Base-by-base conservation (phyloP, 495 filamentous ascomycete genomes). In the Tuber calosporum region DNA sequence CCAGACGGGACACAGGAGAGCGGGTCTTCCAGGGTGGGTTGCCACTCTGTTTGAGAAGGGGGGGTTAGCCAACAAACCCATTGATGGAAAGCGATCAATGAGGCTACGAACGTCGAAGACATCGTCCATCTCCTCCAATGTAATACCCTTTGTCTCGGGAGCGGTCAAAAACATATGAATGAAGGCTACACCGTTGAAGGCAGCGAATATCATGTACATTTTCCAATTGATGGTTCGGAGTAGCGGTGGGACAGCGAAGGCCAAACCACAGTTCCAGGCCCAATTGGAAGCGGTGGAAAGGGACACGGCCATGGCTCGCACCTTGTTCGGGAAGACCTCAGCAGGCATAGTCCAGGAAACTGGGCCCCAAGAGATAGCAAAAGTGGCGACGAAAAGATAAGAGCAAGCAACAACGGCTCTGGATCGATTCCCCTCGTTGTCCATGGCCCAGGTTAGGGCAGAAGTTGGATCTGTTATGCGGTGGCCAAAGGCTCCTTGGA, bases 241-340 rank as follows among this genome's bases (percentile, higher is more conserved):
- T 9, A 86, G 82, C 0, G 86, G 87, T 5, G 86, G 87, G 4
- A 88, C 87, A 4, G 75, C 82, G 68, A 82, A 82, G 19, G 81
- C 81, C 40, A 82, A 77, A 39, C 71, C 78, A 69, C 79, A 82
- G 45, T 82, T 82, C 74, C 81, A 86, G 68, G 83, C 84, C 89
- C 89, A 91, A 78, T 91, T 90, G 4, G 86, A 85, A 0, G 89
- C 88, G 0, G 89, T 91, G 0, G 89, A 83, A 39, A 91, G 81
- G 0, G 87, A 87, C 22, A 90, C 89, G 58, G 88, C 90, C 73
- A 89, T 90, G 41, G 89, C 89, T 72, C 89, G 87, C 69, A 90
- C 86, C 79, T 88, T 88, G 72, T 86, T 82, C 0, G 90, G 89
- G 79, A 88, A 91, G 73, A 91, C 89, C 77, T 91, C 89, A 17